A percentile compares a stretch with the other conserved stretches of the same genome.
Evolutionary conservation across 202 grass and related monocot genomes (phyloP).

Genomic region (Panicum hallii): DNA sequence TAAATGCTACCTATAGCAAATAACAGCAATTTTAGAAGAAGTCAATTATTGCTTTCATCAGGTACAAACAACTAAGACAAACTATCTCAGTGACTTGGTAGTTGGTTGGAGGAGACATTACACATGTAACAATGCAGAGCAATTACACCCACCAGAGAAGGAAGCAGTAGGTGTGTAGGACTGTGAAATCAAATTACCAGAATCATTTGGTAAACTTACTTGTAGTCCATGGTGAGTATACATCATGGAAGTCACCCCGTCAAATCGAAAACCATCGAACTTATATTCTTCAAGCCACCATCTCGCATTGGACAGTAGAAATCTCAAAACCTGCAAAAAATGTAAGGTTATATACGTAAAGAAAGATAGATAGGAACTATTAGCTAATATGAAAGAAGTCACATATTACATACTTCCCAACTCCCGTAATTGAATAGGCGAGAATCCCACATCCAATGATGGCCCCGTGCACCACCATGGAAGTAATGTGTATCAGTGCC

Average conservation of each 20-base stretch:
- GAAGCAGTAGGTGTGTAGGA: background rate
- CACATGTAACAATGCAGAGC: slow-evolving; percentile 3
- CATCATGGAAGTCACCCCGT: slow-evolving; percentile 99
- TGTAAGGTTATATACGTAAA: slow-evolving; percentile 36
- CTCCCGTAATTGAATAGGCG: slow-evolving; percentile 95
- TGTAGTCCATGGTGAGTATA: slow-evolving; percentile 96
- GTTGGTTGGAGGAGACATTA: slow-evolving; percentile 1
- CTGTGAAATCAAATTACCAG: slow-evolving; percentile 22
- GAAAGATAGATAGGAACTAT: slow-evolving; percentile 34
- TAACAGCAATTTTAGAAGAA: slow-evolving; percentile 23
- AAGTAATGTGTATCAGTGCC: slow-evolving; percentile 96
- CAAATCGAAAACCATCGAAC: slow-evolving; percentile 97
- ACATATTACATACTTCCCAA: slow-evolving; percentile 77
- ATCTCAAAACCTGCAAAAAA: slow-evolving; percentile 80
- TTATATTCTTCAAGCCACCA: slow-evolving; percentile 99
- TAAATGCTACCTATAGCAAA: slow-evolving; percentile 75
- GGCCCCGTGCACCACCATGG: slow-evolving; percentile 76
- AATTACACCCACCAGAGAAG: background rate
- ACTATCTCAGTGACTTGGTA: background rate
- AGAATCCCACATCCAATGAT: slow-evolving; percentile 99
- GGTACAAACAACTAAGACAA: background rate
- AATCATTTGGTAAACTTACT: slow-evolving; percentile 59
- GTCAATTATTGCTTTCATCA: slow-evolving; percentile 5
- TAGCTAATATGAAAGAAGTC: slow-evolving; percentile 39
- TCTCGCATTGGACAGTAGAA: slow-evolving; percentile 88